phyloP scores from a whole-genome alignment of 176 grass and related monocot species.

The Metroxylon sagu region DNA sequence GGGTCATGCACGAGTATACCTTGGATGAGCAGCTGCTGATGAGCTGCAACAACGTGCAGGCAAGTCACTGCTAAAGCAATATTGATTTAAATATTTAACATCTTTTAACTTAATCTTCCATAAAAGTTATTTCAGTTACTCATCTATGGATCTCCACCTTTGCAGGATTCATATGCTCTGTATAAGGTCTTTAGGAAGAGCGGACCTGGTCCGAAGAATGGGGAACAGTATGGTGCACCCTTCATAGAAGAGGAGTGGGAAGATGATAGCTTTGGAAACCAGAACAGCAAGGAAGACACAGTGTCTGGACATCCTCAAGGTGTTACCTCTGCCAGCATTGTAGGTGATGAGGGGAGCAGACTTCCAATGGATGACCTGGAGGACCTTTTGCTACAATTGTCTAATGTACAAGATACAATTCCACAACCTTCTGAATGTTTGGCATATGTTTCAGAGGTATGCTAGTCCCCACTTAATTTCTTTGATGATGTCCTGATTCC shows the following conservation, averaged over 20 bases:
- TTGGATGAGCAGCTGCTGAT: constrained; percentile 42
- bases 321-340: constrained; percentile 4
- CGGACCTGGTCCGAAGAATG: constrained; percentile 79
- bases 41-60: constrained; percentile 21
- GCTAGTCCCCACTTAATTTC: neutral
- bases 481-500: too few relatives aligned
- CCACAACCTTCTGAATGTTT: neutral
- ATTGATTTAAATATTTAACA: neutral
- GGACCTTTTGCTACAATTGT: constrained; percentile 41
- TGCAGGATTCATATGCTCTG: constrained; percentile 57
- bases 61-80: constrained; percentile 1
- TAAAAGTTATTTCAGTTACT: neutral
- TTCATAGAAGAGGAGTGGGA: constrained; percentile 91
- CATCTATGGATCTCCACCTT: neutral
- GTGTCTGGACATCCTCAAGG: neutral
- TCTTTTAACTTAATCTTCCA: constrained; percentile 2
- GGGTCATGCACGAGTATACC: constrained; percentile 93
- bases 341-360: constrained; percentile 3
- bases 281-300: constrained; percentile 1
- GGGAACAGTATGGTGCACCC: constrained; percentile 90
- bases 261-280: constrained; percentile 2
- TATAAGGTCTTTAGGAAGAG: constrained; percentile 98
- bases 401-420: constrained; percentile 29
- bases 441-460: constrained; percentile 12
- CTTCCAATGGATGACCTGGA: constrained; percentile 45